These are phyloP conservation scores for Ogataea salicorniae DNA, from an alignment of 805 yeast genomes.

Conservation along the genomic window DNA sequence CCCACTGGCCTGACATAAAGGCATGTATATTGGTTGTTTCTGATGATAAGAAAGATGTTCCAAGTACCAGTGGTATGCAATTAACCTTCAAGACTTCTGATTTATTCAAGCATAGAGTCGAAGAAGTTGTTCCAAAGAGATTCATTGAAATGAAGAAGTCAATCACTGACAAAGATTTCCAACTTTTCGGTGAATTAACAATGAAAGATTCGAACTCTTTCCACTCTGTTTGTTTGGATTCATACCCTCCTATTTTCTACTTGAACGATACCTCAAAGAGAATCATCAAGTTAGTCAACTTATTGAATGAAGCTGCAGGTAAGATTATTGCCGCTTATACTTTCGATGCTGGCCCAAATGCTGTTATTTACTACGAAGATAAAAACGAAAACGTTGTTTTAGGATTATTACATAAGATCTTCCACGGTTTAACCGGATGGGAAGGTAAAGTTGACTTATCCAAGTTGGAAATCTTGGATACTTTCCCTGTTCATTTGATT, in stretches of 20 bases:
- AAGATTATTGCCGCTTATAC: constrained; percentile 88
- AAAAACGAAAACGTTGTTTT: constrained; percentile 70
- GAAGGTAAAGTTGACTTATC: constrained; percentile 25
- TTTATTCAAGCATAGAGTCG: constrained; percentile 74
- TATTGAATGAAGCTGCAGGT: constrained; percentile 64
- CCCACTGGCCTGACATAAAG: constrained; percentile 89
- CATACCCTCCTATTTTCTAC: constrained; percentile 93
- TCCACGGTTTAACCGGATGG: constrained; percentile 69
- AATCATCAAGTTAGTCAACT: constrained; percentile 72
- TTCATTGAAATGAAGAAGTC: constrained; percentile 77
- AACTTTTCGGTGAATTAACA: constrained; percentile 79
- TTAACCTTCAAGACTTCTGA: constrained; percentile 85
- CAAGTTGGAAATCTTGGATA: constrained; percentile 14
- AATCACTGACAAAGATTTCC: constrained; percentile 70
- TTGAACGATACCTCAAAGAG: constrained; percentile 86
- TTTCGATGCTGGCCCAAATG: constrained; percentile 98
- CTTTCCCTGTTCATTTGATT: constrained; percentile 21
- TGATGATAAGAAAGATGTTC: constrained; percentile 90
- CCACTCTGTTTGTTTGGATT: constrained; percentile 96
- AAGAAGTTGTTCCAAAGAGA: constrained; percentile 80
- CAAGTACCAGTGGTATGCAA: constrained; percentile 97
- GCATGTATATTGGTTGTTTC: constrained; percentile 91
- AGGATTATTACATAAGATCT: constrained; percentile 59
- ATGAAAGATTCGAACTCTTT: constrained; percentile 96
- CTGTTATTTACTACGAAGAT: constrained; percentile 84